Percentiles rank a stretch among this genome's conserved stretches.
Conservation (phyloP, 176 grass and related monocot species). For the Zea luxurians region DNA sequence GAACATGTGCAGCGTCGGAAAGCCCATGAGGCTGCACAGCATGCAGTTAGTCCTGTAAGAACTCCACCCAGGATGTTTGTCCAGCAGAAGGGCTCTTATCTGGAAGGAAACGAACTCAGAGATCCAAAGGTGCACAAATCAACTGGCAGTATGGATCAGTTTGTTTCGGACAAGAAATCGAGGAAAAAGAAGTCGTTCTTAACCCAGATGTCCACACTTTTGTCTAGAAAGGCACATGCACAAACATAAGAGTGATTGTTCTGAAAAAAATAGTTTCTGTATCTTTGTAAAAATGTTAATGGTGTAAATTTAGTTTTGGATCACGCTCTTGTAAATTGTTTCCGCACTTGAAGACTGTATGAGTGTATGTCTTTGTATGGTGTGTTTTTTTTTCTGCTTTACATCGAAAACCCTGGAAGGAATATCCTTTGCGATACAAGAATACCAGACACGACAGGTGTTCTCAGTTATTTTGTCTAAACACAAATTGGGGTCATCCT, state of each 20-base stretch:
- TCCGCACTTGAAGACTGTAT: background rate
- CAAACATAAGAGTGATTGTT: conserved; percentile 20
- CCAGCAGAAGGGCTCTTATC: conserved; percentile 39
- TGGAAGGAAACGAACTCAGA: conserved; percentile 35
- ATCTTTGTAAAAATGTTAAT: conserved; percentile 36
- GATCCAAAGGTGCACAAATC: conserved; percentile 43
- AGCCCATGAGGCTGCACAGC: conserved; percentile 58
- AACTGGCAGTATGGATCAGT: conserved; percentile 31
- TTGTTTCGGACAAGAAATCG: conserved; percentile 42
- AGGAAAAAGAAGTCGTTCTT: conserved; percentile 75
- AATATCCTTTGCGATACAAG: background rate
- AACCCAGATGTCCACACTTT: conserved; percentile 54
- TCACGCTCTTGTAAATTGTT: conserved; percentile 36
- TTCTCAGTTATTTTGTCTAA: too few relatives aligned
- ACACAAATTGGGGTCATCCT: background rate
- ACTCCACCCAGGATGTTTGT: conserved; percentile 23
- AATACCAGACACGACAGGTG: too few relatives aligned
- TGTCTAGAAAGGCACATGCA: conserved; percentile 54
- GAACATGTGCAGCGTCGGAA: conserved; percentile 59
- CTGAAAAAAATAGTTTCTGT: conserved; percentile 28
- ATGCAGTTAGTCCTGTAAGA: conserved; percentile 45
- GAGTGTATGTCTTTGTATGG: conserved; percentile 2
- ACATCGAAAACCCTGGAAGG: background rate
- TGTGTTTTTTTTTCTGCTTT: background rate
- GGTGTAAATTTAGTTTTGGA: conserved; percentile 39